Base-by-base conservation (phyloP, 257 asterid species). In the Penstemon eatonii region DNA sequence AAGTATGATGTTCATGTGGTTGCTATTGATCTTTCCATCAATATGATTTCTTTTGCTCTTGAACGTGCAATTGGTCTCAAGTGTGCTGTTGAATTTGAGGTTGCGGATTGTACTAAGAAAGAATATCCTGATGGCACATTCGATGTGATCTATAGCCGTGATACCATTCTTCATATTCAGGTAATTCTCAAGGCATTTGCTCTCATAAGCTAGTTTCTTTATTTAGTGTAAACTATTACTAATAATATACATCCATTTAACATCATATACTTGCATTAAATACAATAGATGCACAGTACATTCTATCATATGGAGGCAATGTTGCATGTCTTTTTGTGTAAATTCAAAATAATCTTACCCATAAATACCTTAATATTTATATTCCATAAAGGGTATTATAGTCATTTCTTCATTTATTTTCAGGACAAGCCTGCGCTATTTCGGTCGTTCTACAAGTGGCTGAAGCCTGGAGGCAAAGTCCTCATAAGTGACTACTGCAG, bases 371-470 rank as follows among this genome's bases (percentile, higher is more conserved):
- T 1, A 25, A 25, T 25, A 25, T 25, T 0, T 25, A 25, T 25
- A 25, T 25, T 25, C 33, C 33, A 25, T 25, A 25, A 1, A 25
- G 33, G 33, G 2, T 25, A 25, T 25, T 25, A 25, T 25, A 25
- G 33, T 25, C 33, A 2, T 25, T 25, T 25, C 33, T 25, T 25
- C 33, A 25, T 25, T 25, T 25, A 25, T 58, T 76, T 55, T 25
- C 93, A 94, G 99, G 99, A 94, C 85, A 94, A 94, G 74, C 96
- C 95, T 36, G 83, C 96, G 42, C 68, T 94, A 15, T 94, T 94
- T 85, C 86, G 82, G 72, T 85, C 90, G 10, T 94, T 94, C 86
- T 83, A 87, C 91, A 86, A 86, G 81, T 94, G 99, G 99, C 81
- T 94, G 81, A 91, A 89, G 80, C 99, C 99, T 3, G 97, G 99